phyloP scores from a whole-genome alignment of 2,329 filamentous ascomycete species.

The Colletotrichum sp. region DNA sequence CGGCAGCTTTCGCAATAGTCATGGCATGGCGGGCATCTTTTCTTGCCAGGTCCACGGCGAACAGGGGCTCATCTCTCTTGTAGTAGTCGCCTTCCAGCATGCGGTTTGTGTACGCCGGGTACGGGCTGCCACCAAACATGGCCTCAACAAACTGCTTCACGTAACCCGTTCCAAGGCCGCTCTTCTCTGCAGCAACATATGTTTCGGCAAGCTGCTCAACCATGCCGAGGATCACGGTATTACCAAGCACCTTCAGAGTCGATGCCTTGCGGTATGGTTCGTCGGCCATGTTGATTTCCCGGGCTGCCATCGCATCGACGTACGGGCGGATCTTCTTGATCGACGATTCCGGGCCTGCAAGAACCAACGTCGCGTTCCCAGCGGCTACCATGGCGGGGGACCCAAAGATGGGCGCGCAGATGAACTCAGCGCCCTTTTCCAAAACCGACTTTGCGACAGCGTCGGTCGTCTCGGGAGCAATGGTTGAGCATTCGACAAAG shows the following conservation, averaged over 20 bases:
- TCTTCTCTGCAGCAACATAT: conserved; percentile 80
- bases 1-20: conserved; percentile 66
- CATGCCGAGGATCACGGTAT: conserved; percentile 86
- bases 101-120: conserved; percentile 75
- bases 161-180: conserved; percentile 73
- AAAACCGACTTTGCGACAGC: conserved; percentile 63
- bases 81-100: conserved; percentile 81
- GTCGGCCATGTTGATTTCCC: conserved; percentile 73
- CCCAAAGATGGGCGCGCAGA: conserved; percentile 75
- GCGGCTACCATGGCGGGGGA: conserved; percentile 73
- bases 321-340: conserved; percentile 73
- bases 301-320: conserved; percentile 74
- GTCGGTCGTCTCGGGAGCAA: conserved; percentile 83
- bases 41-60: conserved; percentile 79
- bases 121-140: conserved; percentile 75
- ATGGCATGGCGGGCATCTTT: conserved; percentile 83
- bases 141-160: conserved; percentile 74
- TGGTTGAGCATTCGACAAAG: conserved; percentile 86
- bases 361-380: conserved; percentile 75
- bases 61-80: conserved; percentile 78
- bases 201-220: conserved; percentile 81
- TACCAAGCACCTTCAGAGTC: conserved; percentile 82
- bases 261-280: conserved; percentile 73
- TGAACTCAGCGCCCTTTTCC: conserved; percentile 71
- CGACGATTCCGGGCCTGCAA: conserved; percentile 66